Evolutionary conservation across 352 stramenopile genomes (phyloP).

Genomic region (Phytophthora fragariaefolia): DNA sequence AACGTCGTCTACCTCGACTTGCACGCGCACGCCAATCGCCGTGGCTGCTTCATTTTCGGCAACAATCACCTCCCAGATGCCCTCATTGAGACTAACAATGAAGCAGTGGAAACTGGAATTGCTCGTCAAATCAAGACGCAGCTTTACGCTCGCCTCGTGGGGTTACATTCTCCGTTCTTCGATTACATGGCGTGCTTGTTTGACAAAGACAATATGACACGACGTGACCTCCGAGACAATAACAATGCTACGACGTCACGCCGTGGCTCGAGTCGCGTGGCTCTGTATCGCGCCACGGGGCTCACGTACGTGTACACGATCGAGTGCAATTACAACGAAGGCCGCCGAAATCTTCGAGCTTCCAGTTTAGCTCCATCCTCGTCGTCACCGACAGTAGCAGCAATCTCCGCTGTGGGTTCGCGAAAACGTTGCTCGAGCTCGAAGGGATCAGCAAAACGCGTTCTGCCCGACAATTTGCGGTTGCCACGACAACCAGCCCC

Average conservation of each 20-base stretch:
- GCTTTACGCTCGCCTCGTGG: conserved; percentile 75
- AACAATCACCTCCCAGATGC: conserved; percentile 66
- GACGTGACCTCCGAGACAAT: conserved; percentile 63
- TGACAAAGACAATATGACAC: conserved; percentile 79
- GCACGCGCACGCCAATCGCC: conserved; percentile 90
- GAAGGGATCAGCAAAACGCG: conserved; percentile 15
- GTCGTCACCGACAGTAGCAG: conserved; percentile 7
- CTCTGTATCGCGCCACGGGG: conserved; percentile 69
- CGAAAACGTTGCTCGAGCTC: conserved; percentile 16
- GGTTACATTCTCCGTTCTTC: conserved; percentile 81
- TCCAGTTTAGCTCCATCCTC: conserved; percentile 28
- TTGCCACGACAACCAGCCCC: conserved; percentile 24
- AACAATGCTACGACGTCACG: conserved; percentile 58
- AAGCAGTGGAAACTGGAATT: conserved; percentile 16
- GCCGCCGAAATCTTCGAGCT: conserved; percentile 44
- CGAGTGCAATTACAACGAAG: conserved; percentile 94
- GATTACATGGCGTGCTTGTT: conserved; percentile 91
- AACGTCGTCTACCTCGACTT: conserved; percentile 88
- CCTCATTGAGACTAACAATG: conserved; percentile 11
- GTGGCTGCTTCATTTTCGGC: conserved; percentile 92
- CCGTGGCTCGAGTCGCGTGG: conserved; percentile 83
- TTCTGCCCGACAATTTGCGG: conserved; percentile 11
- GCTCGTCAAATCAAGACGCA: conserved; percentile 83
- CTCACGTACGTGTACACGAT: conserved; percentile 91
- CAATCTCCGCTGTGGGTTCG: neutral